Evolutionary conservation across 2,329 filamentous ascomycete species (phyloP).

Genomic region (Xylogone sp.): DNA sequence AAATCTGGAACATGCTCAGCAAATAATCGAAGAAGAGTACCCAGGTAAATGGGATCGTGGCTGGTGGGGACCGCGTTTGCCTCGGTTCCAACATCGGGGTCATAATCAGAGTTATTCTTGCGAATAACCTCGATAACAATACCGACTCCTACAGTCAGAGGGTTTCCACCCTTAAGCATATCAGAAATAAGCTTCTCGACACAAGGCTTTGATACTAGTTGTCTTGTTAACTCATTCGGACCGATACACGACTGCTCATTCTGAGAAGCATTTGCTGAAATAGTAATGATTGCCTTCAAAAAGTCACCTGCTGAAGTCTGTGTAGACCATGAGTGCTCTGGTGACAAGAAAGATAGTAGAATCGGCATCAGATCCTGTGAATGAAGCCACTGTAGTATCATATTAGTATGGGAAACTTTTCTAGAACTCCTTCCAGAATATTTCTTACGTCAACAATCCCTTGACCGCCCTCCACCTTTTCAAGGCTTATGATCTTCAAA

Average conservation of each 20-base stretch:
- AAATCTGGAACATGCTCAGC: constrained; percentile 90
- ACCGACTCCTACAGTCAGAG: constrained; percentile 91
- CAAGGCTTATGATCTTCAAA: constrained; percentile 93
- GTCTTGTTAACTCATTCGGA: constrained; percentile 91
- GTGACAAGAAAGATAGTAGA: constrained; percentile 80
- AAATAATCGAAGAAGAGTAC: constrained; percentile 83
- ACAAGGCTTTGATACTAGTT: constrained; percentile 84
- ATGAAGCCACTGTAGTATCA: constrained; percentile 76
- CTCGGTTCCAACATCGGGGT: constrained; percentile 83
- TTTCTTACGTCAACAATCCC: constrained; percentile 82
- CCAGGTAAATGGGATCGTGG: constrained; percentile 92
- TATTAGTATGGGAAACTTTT: constrained; percentile 1
- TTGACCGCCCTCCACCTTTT: constrained; percentile 85
- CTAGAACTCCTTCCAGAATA: constrained; percentile 8
- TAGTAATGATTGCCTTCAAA: constrained; percentile 97
- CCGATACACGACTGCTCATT: constrained; percentile 99
- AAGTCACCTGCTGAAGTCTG: constrained; percentile 98
- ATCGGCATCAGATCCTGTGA: constrained; percentile 82
- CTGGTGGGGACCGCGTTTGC: constrained; percentile 75
- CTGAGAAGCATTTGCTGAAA: constrained; percentile 95
- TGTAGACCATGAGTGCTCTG: constrained; percentile 81
- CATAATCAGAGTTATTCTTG: constrained; percentile 99
- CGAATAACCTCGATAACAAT: constrained; percentile 98
- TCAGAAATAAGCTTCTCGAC: constrained; percentile 80
- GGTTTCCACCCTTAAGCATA: constrained; percentile 92